Base-by-base conservation (phyloP, 2,329 filamentous ascomycete species). In the Ophiostoma pallidulum region DNA sequence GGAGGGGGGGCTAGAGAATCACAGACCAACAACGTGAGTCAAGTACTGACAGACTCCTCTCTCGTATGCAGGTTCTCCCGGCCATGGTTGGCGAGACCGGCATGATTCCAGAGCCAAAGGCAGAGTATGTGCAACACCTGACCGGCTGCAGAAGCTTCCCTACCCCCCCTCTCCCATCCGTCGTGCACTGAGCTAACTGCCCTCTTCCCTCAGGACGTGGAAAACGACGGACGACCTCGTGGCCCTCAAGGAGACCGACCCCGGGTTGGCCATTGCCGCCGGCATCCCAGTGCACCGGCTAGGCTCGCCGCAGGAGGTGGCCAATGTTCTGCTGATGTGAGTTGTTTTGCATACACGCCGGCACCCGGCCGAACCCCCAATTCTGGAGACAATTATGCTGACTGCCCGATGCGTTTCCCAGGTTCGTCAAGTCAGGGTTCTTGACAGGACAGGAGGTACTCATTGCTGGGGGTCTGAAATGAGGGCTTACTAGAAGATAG, bases 71-170 rank as follows among this genome's bases (percentile, higher is more conserved):
- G 24, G 24, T 28, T 28, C 24, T 33, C 12, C 46, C 46, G 12
- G 46, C 46, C 19, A 48, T 48, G 46, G 43, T 48, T 20, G 46
- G 46, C 33, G 46, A 48, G 35, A 48, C 46, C 33, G 46, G 46
- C 40, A 48, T 48, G 46, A 48, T 48, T 20, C 26, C 46, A 19
- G 37, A 22, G 19, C 24, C 46, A 4, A 41, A 39, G 20, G 46
- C 22, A 12, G 13, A 28, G 24, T 28, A 28, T 6, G 24, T n/a
- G n/a, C n/a, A n/a, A n/a, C n/a, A n/a, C n/a, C n/a, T n/a, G 10
- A 28, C 24, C 24, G 24, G 10, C 24, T 28, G 24, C 6, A 10
- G 24, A 28, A 28, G 6, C 6, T 28, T 28, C 24, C 6, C 24
- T 28, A 10, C 5, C 5, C 10, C n/a, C n/a, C n/a, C n/a, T n/a